Conservation (phyloP, 768 basidiomycete species). For the Leccinum arenicola region DNA sequence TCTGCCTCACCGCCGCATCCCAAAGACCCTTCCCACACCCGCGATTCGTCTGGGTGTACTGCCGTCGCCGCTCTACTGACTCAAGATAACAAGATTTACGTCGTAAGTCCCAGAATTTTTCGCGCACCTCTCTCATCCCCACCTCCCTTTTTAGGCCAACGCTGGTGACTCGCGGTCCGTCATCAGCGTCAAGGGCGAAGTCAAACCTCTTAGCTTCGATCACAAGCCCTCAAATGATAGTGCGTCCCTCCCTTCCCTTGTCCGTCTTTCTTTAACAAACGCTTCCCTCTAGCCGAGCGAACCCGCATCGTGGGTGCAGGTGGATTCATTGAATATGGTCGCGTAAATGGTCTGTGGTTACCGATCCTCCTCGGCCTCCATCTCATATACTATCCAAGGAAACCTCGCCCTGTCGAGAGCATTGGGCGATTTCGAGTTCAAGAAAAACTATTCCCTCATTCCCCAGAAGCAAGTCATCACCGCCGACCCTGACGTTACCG, state of each 20-base stretch:
- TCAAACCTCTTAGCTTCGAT: conserved; percentile 86
- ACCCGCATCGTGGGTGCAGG: conserved; percentile 86
- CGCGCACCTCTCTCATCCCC: conserved; percentile 1
- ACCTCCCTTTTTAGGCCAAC: conserved; percentile 69
- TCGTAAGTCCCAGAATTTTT: conserved; percentile 48
- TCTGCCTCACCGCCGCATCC: conserved; percentile 4
- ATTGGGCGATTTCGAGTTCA: conserved; percentile 97
- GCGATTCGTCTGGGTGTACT: conserved; percentile 95
- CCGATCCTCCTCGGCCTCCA: neutral
- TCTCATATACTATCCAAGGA: conserved; percentile 45
- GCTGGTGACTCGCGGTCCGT: conserved; percentile 96
- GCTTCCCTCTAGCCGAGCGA: conserved; percentile 60
- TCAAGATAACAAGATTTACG: conserved; percentile 70
- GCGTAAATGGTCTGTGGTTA: conserved; percentile 81
- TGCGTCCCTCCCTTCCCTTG: conserved; percentile 35
- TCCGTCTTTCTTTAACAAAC: neutral
- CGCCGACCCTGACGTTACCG: conserved; percentile 85
- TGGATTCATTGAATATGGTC: conserved; percentile 93
- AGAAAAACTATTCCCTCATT: conserved; percentile 79
- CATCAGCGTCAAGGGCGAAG: conserved; percentile 79
- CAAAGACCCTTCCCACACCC: conserved; percentile 78
- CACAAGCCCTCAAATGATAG: conserved; percentile 92
- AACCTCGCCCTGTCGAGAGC: conserved; percentile 95
- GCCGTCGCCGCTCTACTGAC: conserved; percentile 88
- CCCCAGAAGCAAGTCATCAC: conserved; percentile 96